Base-by-base conservation (phyloP, 768 basidiomycete species). In the Russula sp. region DNA sequence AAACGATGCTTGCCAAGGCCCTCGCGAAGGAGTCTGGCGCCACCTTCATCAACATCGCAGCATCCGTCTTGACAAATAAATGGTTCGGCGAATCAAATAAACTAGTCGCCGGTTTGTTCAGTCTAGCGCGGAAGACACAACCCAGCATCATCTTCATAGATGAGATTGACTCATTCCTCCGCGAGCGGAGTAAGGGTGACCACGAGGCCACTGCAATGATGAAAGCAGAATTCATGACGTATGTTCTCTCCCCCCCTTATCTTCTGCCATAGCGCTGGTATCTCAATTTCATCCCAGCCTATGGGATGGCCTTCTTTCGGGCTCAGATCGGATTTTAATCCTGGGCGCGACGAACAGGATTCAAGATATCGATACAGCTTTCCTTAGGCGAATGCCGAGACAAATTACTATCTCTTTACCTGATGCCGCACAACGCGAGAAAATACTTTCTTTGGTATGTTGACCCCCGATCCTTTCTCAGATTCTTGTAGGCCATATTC, bases 171-270 rank as follows among this genome's bases (percentile, higher is more conserved):
- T 92, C 91, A 1, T 93, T 99, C 74, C 76, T 99, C 73, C 80
- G 95, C 59, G 91, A 96, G 72, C 80, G 97, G 64, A 85, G 86
- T 32, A 83, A 84, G 60, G 87, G 88, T 10, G 96, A 98, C 70
- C 97, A 99, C 72, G 97, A 99, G 70, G 96, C 94, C 56, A 98
- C 94, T 40, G 94, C 88, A 5, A 98, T 98, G 94, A 95, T 98
- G 84, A 97, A 98, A 74, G 94, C 94, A 0, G 91, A 94, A 71
- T 92, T 92, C 69, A 92, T 93, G 90, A 92, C 89, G 89, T 91
- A 71, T 63, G 87, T 77, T 10, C 31, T 34, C 34, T n/a, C 2
- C 62, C 31, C 31, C 55, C 58, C 34, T 32, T 54, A 67, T 61
- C 62, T 57, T 7, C 22, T 4, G 8, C 4, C n/a, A 47, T 63